Percentiles rank a stretch among this genome's conserved stretches.
Conservation (phyloP, 805 yeast genomes). For the Sugiyamaella marilandica region DNA sequence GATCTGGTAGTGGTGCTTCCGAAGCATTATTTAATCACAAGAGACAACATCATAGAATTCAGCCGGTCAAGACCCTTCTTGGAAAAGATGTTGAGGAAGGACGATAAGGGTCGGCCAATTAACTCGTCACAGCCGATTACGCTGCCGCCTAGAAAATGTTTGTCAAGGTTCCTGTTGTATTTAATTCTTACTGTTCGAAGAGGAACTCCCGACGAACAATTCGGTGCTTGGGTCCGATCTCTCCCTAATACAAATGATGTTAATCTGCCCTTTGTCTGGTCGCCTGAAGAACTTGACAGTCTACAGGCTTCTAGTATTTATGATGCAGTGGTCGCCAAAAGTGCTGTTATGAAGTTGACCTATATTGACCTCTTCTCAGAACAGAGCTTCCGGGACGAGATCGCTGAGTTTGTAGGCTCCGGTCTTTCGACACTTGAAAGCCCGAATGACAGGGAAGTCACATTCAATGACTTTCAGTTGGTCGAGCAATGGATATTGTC, state of each 20-base stretch:
- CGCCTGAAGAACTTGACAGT: constrained; percentile 23
- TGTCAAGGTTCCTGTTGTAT: constrained; percentile 17
- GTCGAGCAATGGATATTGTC: constrained; percentile 36
- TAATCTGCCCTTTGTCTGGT: constrained; percentile 30
- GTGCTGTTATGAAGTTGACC: constrained; percentile 19
- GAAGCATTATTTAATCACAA: constrained; percentile 12
- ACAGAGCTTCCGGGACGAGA: constrained; percentile 8
- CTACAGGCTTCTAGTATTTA: constrained; percentile 25
- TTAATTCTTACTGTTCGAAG: constrained; percentile 14
- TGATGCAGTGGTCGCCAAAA: constrained; percentile 26
- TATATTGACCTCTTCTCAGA: constrained; percentile 21
- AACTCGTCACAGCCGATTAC: constrained; percentile 3
- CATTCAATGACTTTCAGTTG: constrained; percentile 28
- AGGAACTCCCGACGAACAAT: constrained; percentile 19
- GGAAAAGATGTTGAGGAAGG: constrained; percentile 4
- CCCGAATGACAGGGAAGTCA: constrained; percentile 8
- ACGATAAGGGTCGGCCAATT: constrained; percentile 6
- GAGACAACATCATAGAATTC: constrained; percentile 8
- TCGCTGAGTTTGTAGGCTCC: constrained; percentile 9
- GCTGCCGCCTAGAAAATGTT: constrained; percentile 12
- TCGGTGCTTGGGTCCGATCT: constrained; percentile 22
- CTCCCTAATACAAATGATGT: constrained; percentile 28
- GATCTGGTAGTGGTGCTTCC: constrained; percentile 13
- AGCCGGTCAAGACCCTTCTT: constrained; percentile 6
- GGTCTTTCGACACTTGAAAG: constrained; percentile 6